A percentile compares a stretch with the other conserved stretches of the same genome.
phyloP scores from a whole-genome alignment of 768 basidiomycete genomes.

The Coprinopsis sp. region DNA sequence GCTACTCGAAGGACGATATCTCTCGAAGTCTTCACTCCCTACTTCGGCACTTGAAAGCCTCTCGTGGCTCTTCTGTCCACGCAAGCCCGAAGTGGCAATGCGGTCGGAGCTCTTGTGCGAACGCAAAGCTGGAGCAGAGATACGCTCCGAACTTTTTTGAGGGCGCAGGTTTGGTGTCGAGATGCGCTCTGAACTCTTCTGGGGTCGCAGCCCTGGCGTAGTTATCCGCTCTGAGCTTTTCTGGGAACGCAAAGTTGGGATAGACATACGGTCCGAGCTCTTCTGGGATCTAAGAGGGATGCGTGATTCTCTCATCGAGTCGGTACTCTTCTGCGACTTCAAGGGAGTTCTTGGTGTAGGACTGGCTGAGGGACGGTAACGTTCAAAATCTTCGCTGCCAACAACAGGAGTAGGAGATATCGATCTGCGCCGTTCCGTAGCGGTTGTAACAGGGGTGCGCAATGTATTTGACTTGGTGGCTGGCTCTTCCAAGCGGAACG shows the following conservation, averaged over 20 bases:
- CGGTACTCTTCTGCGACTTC: slow-evolving; percentile 5
- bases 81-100: background rate
- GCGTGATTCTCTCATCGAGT: background rate
- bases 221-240: background rate
- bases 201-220: background rate
- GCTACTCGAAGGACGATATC: slow-evolving; percentile 12
- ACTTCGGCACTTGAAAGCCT: slow-evolving; percentile 5
- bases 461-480: slow-evolving; percentile 14
- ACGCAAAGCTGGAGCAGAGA: background rate
- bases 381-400: slow-evolving; percentile 13
- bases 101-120: slow-evolving; percentile 2
- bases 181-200: too few relatives aligned
- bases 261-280: background rate
- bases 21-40: slow-evolving; percentile 13
- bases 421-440: slow-evolving; percentile 4
- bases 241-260: background rate
- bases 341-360: slow-evolving; percentile 3
- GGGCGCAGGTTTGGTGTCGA: background rate
- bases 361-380: slow-evolving; percentile 14
- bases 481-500: slow-evolving; percentile 13
- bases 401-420: slow-evolving; percentile 5
- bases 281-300: too few relatives aligned
- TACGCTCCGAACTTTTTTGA: slow-evolving; percentile 1
- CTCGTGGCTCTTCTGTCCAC: too few relatives aligned
- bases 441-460: background rate